Base-by-base conservation (phyloP, 2,329 filamentous ascomycete genomes). In the Macrophomina tecta region DNA sequence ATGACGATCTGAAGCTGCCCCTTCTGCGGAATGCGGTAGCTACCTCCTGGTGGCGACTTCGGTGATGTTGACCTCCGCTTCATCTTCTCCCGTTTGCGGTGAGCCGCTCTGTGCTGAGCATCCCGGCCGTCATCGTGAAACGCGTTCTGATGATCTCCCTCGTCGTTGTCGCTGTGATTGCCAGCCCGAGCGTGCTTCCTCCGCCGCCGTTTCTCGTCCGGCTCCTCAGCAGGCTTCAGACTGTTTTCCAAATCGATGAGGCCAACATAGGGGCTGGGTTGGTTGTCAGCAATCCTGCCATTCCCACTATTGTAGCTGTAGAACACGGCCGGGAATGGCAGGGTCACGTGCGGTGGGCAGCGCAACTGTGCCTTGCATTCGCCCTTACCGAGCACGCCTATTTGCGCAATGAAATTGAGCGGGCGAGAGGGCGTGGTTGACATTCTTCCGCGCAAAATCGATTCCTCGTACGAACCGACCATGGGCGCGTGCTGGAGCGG, bases 391-490 rank as follows among this genome's bases (percentile, higher is more conserved):
- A 98, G 82, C 0, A 98, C 95, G 28, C 95, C 95, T 67, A 99
- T 97, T 75, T 98, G 93, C 34, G 95, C 95, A 5, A 96, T 86
- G 74, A 99, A 99, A 70, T 97, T 90, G 5, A 99, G 82, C 5
- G 95, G 94, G 70, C 92, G 94, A 0, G 94, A 98, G 0, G 95
- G 94, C 2, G 90, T 95, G 1, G 94, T 97, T 34, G 95, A 98
- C 95, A 99, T 99, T 69, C 95, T 89, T 46, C 95, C 95, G 55
- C 93, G 89, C 1, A 99, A 82, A 68, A 99, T 97, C 34, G 93
- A 97, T 80, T 99, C 95, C 79, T 99, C 95, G 72, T 97, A 99
- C 1, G 94, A 97, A 2, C 95, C 95, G 2, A 98, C 94, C 91
- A 99, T 96, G 3, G 94, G 94, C 8, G 94, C 94, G 78, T 96